phyloP scores from a whole-genome alignment of 768 basidiomycete genomes.

The Boletellus ananas region DNA sequence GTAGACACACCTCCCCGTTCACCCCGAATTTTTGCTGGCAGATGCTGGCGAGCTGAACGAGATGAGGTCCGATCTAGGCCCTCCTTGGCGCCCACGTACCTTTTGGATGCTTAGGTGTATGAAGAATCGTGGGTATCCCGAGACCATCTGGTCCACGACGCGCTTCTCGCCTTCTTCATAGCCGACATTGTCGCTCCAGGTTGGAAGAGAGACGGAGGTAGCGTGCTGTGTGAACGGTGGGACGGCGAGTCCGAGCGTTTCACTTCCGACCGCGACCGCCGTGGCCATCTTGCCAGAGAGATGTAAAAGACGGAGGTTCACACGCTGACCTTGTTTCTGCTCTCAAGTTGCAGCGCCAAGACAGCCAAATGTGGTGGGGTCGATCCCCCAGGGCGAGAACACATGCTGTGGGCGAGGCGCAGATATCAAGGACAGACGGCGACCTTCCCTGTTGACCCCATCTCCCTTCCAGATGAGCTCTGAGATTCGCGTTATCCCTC shows the following conservation, averaged over 20 bases:
- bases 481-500: constrained; percentile 19
- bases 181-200: constrained; percentile 85
- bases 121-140: constrained; percentile 94
- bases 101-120: constrained; percentile 82
- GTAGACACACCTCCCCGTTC: constrained; percentile 68
- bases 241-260: constrained; percentile 46
- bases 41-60: constrained; percentile 64
- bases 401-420: constrained; percentile 19
- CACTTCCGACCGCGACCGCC: constrained; percentile 6
- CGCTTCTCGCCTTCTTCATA: constrained; percentile 89
- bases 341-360: constrained; percentile 2
- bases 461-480: constrained; percentile 10
- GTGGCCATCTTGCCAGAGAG: constrained; percentile 2
- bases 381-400: constrained; percentile 13
- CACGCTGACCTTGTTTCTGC: neutral
- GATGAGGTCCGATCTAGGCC: neutral
- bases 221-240: constrained; percentile 79
- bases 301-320: neutral
- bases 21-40: constrained; percentile 77
- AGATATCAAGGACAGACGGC: neutral
- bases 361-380: constrained; percentile 6
- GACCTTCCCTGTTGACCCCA: neutral
- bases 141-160: constrained; percentile 74
- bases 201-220: constrained; percentile 92
- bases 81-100: constrained; percentile 38